Percentiles rank a stretch among this genome's conserved stretches.
Conservation (phyloP, 2,329 filamentous ascomycete genomes). For the Coniosporium uncinatum region DNA sequence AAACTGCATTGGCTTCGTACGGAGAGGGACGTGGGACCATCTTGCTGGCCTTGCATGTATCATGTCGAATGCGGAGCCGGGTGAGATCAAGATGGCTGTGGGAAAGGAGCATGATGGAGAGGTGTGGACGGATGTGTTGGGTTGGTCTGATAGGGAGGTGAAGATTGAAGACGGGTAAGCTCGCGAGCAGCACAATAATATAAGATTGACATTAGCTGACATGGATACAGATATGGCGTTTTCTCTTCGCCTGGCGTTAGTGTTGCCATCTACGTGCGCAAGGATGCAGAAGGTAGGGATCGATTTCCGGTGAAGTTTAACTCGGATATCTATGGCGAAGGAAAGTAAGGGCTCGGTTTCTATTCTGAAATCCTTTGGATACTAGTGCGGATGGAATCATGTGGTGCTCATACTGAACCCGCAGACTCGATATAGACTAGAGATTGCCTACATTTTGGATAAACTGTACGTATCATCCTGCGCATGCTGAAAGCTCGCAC, state of each 20-base stretch:
- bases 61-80: slow-evolving; percentile 45
- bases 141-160: slow-evolving; percentile 47
- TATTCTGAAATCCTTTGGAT: no score
- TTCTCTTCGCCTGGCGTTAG: slow-evolving; percentile 51
- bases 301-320: slow-evolving; percentile 10
- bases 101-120: slow-evolving; percentile 52
- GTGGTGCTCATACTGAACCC: no score
- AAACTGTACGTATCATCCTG: no score
- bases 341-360: no score
- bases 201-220: no score
- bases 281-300: slow-evolving; percentile 30
- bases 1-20: slow-evolving; percentile 57
- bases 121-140: slow-evolving; percentile 58
- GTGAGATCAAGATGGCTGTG: slow-evolving; percentile 55
- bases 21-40: slow-evolving; percentile 41
- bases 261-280: slow-evolving; percentile 57
- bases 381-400: no score
- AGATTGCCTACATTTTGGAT: no score
- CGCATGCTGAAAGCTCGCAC: no score
- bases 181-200: no score
- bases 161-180: slow-evolving; percentile 45
- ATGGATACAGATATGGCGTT: slow-evolving; percentile 33
- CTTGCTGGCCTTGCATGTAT: slow-evolving; percentile 38
- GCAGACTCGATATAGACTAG: no score
- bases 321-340: slow-evolving; percentile 9